Evolutionary conservation across 306 rosid genomes (phyloP), one percentile per base, ranked within the genome.

Genomic region (Medicago arabica): DNA sequence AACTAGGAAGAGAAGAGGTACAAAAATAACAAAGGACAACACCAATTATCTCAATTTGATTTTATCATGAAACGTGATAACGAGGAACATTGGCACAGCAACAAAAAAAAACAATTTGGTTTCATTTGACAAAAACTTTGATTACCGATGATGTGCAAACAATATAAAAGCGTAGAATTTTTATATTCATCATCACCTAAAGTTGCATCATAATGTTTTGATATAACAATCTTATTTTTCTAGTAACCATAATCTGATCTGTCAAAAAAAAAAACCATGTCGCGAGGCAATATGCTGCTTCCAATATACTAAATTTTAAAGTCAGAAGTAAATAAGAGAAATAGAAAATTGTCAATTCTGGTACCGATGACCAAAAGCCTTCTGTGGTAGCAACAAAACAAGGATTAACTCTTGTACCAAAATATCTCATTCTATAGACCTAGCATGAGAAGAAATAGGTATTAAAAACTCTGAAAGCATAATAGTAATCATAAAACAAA

Each of bases 361-460:
- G 31, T 28, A 28, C 31, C 65, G 76, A 69, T 74, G 47, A 64
- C 71, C 75, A 68, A 69, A 80, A 81, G 74, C 78, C 38, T 76
- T 46, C 23, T 49, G 65, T 21, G 23, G 23, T 44, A 62, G 74
- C 70, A 23, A 51, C 70, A 23, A 51, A 78, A 78, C 19, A 67
- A 8, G 75, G 62, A 83, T 72, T 77, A 78, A 80, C 75, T 54
- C 31, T 78, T 69, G 73, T 2, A 43, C 14, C 34, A 59, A 70
- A 75, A 63, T 23, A 74, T 72, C 57, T 82, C 82, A 67, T 64
- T 67, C 77, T 69, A 40, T 55, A 71, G 39, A 54, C 38, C 83
- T 87, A 75, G 21, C n/a, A 43, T 34, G 74, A 78, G 62, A 76
- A 59, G 69, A 80, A 49, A 86, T 28, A 50, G 43, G 80, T 68